These are phyloP conservation scores for Aspergillus ustus DNA, from an alignment of 2,329 filamentous ascomycete species.

Conservation along the genomic window DNA sequence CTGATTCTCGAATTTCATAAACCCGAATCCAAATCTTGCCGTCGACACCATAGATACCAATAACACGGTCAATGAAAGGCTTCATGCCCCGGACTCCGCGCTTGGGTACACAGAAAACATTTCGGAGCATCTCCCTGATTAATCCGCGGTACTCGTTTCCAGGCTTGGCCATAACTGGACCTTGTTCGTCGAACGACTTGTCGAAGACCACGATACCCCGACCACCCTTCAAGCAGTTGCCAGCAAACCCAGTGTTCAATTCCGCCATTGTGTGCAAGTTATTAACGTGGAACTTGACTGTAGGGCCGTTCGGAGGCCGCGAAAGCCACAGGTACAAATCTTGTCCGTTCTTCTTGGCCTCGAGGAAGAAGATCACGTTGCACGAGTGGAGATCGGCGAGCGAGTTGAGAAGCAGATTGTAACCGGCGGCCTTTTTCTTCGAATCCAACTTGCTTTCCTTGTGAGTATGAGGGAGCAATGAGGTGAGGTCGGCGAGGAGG, in stretches of 20 bases:
- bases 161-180: constrained; percentile 69
- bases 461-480: constrained; percentile 86
- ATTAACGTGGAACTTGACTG: constrained; percentile 59
- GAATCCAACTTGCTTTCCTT: constrained; percentile 98
- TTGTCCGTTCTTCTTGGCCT: constrained; percentile 84
- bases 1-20: constrained; percentile 89
- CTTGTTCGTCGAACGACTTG: constrained; percentile 77
- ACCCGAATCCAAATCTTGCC: constrained; percentile 96
- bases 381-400: constrained; percentile 80
- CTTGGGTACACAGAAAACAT: constrained; percentile 90
- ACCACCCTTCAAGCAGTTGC: constrained; percentile 94
- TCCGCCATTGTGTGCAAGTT: constrained; percentile 95
- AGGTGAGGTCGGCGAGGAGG: constrained; percentile 84
- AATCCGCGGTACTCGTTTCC: constrained; percentile 51
- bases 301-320: constrained; percentile 84
- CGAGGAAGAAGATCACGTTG: constrained; percentile 94
- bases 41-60: constrained; percentile 87
- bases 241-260: constrained; percentile 78
- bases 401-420: constrained; percentile 79
- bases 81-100: constrained; percentile 82
- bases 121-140: constrained; percentile 85
- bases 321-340: constrained; percentile 94
- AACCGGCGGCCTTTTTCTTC: constrained; percentile 69
- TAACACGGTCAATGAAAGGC: constrained; percentile 94
- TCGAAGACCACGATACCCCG: constrained; percentile 92